Evolutionary conservation across 441 rosid species (phyloP), one percentile per base, ranked within the genome.

Genomic region (Viola pubescens): DNA sequence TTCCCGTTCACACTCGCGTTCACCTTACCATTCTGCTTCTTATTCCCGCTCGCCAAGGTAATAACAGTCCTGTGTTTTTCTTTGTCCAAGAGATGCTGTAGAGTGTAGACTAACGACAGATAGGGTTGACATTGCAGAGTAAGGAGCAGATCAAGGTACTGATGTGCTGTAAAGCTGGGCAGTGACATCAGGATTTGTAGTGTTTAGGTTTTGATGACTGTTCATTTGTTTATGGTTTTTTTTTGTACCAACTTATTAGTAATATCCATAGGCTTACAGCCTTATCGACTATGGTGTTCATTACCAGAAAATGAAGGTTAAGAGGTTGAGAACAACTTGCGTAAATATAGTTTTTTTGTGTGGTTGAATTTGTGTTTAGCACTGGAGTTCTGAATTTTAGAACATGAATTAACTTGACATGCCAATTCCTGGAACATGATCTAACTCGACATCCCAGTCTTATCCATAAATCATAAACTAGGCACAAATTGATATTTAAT

Each of bases 21-120:
- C 92, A 5, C 68, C 55, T n/a, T 83, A 90, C 4, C 78, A 47
- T 0, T 80, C 90, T 10, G 49, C 48, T 9, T 56, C 70, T 16
- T 39, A 34, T 37, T 81, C 92, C 58, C 78, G 77, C 66, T 87
- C 95, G 1, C 97, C 96, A 12, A 88, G 91, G 96, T 82, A 57
- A 67, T 56, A 56, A 16, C 61, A 12, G 26, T 48, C 26, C 58
- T 54, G 5, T 48, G 0, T 34, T 46, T n/a, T n/a, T 4, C 37
- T 9, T 39, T 6, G 4, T 45, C 39, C 46, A 9, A 8, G 43
- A 48, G 11, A 3, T 48, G 14, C 4, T 47, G 58, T 48, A 48
- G 26, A 47, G 11, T 9, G 46, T 5, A 43, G 26, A 19, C 34
- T 26, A 43, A 6, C 73, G 67, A 48, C 72, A 54, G 57, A 2